Conservation (phyloP, 768 basidiomycete genomes). For the Suillus fuscotomentosus region DNA sequence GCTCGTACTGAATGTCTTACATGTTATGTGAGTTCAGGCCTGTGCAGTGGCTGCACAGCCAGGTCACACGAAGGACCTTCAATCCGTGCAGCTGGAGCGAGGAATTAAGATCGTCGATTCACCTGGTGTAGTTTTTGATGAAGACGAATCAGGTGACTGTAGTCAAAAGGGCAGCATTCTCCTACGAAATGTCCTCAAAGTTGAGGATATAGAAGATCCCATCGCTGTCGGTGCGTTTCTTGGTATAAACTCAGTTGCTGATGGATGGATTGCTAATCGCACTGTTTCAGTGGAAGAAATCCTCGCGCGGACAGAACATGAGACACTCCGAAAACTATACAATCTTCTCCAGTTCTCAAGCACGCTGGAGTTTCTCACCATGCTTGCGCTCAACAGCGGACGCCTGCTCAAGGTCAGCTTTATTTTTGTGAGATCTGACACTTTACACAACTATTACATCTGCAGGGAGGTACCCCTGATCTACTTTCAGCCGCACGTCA, state of each 20-base stretch:
- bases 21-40: constrained; percentile 42
- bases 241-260: neutral
- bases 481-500: constrained; percentile 78
- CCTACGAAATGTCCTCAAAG: constrained; percentile 84
- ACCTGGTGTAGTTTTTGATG: constrained; percentile 96
- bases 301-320: constrained; percentile 62
- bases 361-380: constrained; percentile 84
- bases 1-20: neutral
- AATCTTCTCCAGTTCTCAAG: constrained; percentile 72
- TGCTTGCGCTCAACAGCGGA: constrained; percentile 82
- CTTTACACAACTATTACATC: neutral
- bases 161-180: constrained; percentile 56
- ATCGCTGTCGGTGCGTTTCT: constrained; percentile 75
- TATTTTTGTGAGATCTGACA: neutral
- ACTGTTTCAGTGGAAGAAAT: constrained; percentile 78
- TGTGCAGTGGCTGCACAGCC: constrained; percentile 94
- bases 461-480: constrained; percentile 88
- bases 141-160: constrained; percentile 54
- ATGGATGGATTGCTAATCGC: neutral
- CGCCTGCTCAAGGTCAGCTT: constrained; percentile 71
- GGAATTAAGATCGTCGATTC: constrained; percentile 93
- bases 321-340: constrained; percentile 82
- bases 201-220: constrained; percentile 89
- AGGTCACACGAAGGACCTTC: constrained; percentile 90
- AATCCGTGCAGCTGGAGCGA: constrained; percentile 89